These are phyloP conservation scores for Inonotus hispidus DNA, from an alignment of 1,284 basidiomycete species.

Conservation along the genomic window DNA sequence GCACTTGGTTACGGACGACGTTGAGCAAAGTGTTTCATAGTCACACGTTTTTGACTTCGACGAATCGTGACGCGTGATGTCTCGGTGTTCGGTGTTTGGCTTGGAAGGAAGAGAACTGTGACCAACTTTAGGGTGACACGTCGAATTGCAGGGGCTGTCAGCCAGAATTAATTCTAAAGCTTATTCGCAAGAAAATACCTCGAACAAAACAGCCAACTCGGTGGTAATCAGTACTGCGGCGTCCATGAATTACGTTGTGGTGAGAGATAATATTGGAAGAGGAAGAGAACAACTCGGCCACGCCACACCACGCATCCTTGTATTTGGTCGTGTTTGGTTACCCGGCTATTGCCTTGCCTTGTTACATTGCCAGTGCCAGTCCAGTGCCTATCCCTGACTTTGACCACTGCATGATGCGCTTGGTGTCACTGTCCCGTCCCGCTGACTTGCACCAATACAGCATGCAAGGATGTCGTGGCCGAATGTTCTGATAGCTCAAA, in stretches of 20 bases:
- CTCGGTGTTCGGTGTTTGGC: slow-evolving; percentile 4
- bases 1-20: background rate
- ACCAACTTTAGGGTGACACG: background rate
- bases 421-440: background rate
- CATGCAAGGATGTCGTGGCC: background rate
- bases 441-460: background rate
- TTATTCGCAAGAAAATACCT: slow-evolving; percentile 1
- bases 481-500: background rate
- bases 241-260: background rate
- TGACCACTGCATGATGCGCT: too few relatives aligned
- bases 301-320: slow-evolving; percentile 1
- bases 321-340: background rate
- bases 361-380: too few relatives aligned
- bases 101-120: background rate
- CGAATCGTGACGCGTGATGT: background rate
- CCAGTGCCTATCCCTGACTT: background rate
- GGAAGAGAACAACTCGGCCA: background rate
- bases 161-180: background rate
- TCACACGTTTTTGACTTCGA: slow-evolving; percentile 3
- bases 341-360: background rate
- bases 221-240: slow-evolving; percentile 2
- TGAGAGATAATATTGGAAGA: background rate
- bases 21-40: slow-evolving; percentile 6
- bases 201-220: background rate
- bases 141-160: slow-evolving; percentile 1